Conservation (phyloP, 768 basidiomycete genomes). For the Sutorius australiensis region DNA sequence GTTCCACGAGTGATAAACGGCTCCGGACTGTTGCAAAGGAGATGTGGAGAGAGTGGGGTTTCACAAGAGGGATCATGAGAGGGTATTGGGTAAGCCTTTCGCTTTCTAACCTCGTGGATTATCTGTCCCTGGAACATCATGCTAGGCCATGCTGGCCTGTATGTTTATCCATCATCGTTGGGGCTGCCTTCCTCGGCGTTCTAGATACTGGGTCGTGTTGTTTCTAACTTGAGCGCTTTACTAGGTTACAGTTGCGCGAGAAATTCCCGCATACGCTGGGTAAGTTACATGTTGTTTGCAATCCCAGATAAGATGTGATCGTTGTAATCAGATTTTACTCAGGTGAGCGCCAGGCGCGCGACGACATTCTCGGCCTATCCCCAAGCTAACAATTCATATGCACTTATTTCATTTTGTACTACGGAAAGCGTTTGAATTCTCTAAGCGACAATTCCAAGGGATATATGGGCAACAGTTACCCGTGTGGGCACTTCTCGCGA, state of each 20-base stretch:
- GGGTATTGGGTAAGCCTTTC: constrained; percentile 81
- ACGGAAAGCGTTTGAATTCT: constrained; percentile 74
- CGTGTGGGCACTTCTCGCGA: constrained; percentile 79
- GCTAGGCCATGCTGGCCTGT: neutral
- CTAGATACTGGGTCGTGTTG: neutral
- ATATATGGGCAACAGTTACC: constrained; percentile 67
- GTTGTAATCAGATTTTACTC: constrained; percentile 57
- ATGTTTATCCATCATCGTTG: neutral
- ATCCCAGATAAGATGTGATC: neutral
- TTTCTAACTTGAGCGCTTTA: neutral
- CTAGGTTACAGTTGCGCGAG: constrained; percentile 85
- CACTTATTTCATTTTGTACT: neutral
- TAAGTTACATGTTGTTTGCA: neutral
- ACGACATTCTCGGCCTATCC: neutral
- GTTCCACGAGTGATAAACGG: constrained; percentile 71
- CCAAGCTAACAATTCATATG: neutral
- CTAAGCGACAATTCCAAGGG: constrained; percentile 70
- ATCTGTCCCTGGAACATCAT: neutral
- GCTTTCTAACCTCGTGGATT: constrained; percentile 6
- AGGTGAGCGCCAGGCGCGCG: constrained; percentile 32
- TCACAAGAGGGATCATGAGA: constrained; percentile 87
- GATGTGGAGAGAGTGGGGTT: constrained; percentile 86
- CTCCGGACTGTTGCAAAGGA: constrained; percentile 68
- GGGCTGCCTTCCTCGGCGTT: neutral
- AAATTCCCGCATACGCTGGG: constrained; percentile 97